Conservation (phyloP, 192 early-diverging fungal species). For the Anaeromyces robustus region DNA sequence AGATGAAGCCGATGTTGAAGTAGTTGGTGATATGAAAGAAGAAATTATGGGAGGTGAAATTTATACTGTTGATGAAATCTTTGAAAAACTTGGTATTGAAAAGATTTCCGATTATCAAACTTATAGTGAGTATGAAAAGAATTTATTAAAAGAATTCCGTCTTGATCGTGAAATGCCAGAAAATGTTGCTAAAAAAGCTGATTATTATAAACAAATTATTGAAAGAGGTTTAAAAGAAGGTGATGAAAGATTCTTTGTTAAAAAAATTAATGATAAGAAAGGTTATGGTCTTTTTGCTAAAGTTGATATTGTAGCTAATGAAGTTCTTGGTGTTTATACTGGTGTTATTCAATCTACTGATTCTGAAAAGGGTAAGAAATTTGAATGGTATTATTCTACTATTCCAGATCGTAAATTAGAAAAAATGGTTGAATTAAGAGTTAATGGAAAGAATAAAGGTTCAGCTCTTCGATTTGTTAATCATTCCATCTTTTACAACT, state of each 20-base stretch:
- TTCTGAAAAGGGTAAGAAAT: not conserved
- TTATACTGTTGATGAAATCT: not conserved
- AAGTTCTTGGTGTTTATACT: not conserved
- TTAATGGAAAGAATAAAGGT: not conserved
- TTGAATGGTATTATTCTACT: not conserved
- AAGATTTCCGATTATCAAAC: not conserved
- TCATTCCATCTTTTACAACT: not conserved
- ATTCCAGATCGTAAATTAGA: not conserved
- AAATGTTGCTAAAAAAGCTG: not conserved
- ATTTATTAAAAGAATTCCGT: not conserved
- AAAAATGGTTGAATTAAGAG: not conserved
- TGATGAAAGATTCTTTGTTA: not conserved
- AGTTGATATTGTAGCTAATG: not conserved
- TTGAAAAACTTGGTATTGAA: not conserved
- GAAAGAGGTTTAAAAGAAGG: not conserved
- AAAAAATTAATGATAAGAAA: not conserved
- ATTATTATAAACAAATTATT: not conserved
- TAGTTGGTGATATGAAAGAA: not conserved
- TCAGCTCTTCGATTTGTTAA: not conserved
- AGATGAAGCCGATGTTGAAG: not conserved
- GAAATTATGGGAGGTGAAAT: not conserved
- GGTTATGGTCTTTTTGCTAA: not conserved
- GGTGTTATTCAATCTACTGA: not conserved
- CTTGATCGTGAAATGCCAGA: not conserved
- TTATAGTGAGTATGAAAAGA: not conserved